Base-by-base conservation (phyloP, 2,329 filamentous ascomycete genomes). In the Fusarium poae region DNA sequence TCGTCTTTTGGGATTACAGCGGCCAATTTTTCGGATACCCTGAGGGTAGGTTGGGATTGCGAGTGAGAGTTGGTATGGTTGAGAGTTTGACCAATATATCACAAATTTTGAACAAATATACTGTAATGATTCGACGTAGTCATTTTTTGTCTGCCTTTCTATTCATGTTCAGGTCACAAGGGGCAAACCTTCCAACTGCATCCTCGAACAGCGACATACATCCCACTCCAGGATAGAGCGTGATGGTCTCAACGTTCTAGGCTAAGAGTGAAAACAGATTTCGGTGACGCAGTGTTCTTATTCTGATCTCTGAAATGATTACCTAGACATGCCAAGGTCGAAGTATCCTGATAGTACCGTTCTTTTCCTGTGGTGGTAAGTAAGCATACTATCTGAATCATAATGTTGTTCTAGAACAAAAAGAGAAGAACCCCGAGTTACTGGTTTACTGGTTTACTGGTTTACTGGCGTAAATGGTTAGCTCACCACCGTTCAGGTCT, bases 401-500 rank as follows among this genome's bases (percentile, higher is more conserved):
- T 29, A 40, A 6, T 11, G 9, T 61, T 60, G 21, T 53, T 62
- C 48, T 44, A 23, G 49, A 56, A 40, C 9, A 23, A 37, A 21
- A 32, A 43, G 39, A 40, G 25, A 21, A 46, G 27, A n/a, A 34
- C 32, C 32, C n/a, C 13, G 9, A 9, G 16, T 18, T 29, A 40
- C n/a, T n/a, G n/a, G n/a, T n/a, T n/a, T n/a, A n/a, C n/a, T n/a
- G n/a, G n/a, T 7, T 27, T 27, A 27, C 45, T 35, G n/a, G 29
- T 35, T 20, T 29, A 58, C 37, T 39, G 57, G 32, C 34, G 51
- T 32, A 40, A 43, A 12, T 10, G 20, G n/a, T 20, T 21, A 25
- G 25, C 21, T 16, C 39, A 42, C 21, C n/a, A 42, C 21, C 21
- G 23, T 42, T 23, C 39, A 15, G 9, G 25, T 44, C 25, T 20